These are phyloP conservation scores for Ceratobasidium theobromae DNA, from an alignment of 1,284 basidiomycete genomes.

Conservation along the genomic window DNA sequence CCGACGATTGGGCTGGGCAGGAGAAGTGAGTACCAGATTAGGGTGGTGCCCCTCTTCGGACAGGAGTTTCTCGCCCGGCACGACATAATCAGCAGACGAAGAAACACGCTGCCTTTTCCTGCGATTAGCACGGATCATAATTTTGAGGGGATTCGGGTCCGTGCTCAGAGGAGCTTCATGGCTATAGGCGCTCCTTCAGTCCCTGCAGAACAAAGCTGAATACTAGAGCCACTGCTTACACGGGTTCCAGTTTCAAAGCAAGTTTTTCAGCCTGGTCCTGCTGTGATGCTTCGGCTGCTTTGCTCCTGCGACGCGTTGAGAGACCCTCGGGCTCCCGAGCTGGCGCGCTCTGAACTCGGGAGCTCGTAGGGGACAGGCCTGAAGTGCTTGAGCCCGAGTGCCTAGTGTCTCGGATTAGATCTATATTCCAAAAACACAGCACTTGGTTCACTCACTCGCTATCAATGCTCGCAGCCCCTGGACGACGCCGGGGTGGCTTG, in stretches of 20 bases:
- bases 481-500: conserved; percentile 25
- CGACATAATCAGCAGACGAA: neutral
- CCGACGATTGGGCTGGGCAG: neutral
- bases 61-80: neutral
- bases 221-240: neutral
- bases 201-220: conserved; percentile 7
- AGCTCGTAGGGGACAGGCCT: conserved; percentile 3
- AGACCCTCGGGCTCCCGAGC: conserved; percentile 15
- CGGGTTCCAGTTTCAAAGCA: neutral
- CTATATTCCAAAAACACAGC: neutral
- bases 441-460: conserved; percentile 6
- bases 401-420: neutral
- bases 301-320: conserved; percentile 28
- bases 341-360: neutral
- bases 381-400: conserved; percentile 20
- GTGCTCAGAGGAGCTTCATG: conserved; percentile 7
- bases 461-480: conserved; percentile 5
- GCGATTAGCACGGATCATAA: conserved; percentile 11
- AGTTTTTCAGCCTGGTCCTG: neutral
- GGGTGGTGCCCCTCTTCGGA: neutral
- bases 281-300: conserved; percentile 5
- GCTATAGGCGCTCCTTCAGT: conserved; percentile 26
- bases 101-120: conserved; percentile 6
- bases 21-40: neutral
- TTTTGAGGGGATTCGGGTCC: neutral